Base-by-base conservation (phyloP, 176 grass and related monocot species). In the Eragrostis curvula region DNA sequence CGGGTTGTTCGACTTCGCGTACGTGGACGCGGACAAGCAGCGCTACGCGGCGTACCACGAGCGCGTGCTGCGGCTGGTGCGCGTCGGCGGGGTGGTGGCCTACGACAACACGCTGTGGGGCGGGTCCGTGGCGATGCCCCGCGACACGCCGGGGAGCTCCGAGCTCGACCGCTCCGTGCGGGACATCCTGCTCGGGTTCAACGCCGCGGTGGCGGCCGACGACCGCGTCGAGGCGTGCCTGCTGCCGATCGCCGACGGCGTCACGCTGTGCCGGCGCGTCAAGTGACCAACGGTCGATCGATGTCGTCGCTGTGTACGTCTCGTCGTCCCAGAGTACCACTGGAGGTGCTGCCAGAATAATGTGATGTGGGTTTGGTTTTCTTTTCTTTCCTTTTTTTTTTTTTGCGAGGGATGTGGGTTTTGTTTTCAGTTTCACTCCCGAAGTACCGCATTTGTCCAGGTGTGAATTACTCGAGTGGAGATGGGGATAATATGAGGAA, bases 31-130 rank as follows among this genome's bases (percentile, higher is more conserved):
- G 2, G 56, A 58, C 56, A 58, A 58, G 56, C 56, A 58, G n/a
- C 56, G 52, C 1, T 58, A 6, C 20, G 21, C n/a, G 2, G 71
- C 62, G 15, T 88, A 88, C 66, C 86, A 88, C 80, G 79, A 89
- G 68, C 68, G 75, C 18, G 20, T 61, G 50, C 75, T 89, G 0
- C 45, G 78, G 12, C 81, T 84, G 68, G 52, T 84, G 59, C 73
- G 58, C 46, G 55, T 79, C 20, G 86, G 86, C 59, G 86, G 86
- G 15, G 44, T 88, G 51, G 9, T 84, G 57, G 89, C 83, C 68
- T 91, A 88, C 67, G 89, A 91, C 71, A 91, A 91, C 81, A 91
- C 89, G 42, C 85, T 91, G 41, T 88, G 89, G 89, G 28, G 71
- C 17, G 89, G 89, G 39, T 72, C 42, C 9, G 89, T 91, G 85